Evolutionary conservation across 306 rosid species (phyloP), one percentile per base, ranked within the genome.

Genomic region (Rosa rugosa): DNA sequence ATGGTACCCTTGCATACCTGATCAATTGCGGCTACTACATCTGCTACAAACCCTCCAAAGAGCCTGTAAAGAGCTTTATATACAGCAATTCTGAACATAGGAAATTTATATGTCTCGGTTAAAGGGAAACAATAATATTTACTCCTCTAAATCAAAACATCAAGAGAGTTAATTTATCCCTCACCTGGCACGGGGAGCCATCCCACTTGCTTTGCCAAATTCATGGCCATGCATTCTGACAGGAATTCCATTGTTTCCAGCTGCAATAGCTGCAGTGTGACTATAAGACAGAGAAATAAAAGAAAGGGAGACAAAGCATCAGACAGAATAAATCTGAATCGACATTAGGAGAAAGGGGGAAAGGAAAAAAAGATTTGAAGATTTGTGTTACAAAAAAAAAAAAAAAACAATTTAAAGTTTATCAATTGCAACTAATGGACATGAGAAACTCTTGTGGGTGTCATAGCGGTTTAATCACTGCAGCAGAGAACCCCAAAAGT

Each of bases 131-230:
- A 73, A 84, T 63, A 72, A 75, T 14, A 65, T 69, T 68, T 70
- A 72, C 75, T 69, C 68, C 72, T 79, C 68, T 75, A 78, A 84
- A 81, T 63, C 66, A 31, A 47, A 50, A 46, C 62, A 77, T 59
- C 75, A 66, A 38, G 23, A 71, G 60, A 47, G 11, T 63, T 38
- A 80, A 66, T 60, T 72, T 73, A 69, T 77, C 86, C 83, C 89
- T 88, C 86, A 91, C 99, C 99, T 93, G 47, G 99, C 98, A 81
- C 97, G 99, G 38, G 99, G 99, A 82, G 99, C 99, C 99, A 96
- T 96, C 83, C 99, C 99, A 77, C 99, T 96, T 34, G 99, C 99
- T 85, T 80, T 96, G 40, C 99, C 99, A 80, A 93, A 91, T 87
- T 96, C 99, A 83, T 93, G 91, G 75, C 99, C 99, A 79, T 91